Base-by-base conservation (phyloP, 2,329 filamentous ascomycete genomes). In the Elsinoe arachidis region DNA sequence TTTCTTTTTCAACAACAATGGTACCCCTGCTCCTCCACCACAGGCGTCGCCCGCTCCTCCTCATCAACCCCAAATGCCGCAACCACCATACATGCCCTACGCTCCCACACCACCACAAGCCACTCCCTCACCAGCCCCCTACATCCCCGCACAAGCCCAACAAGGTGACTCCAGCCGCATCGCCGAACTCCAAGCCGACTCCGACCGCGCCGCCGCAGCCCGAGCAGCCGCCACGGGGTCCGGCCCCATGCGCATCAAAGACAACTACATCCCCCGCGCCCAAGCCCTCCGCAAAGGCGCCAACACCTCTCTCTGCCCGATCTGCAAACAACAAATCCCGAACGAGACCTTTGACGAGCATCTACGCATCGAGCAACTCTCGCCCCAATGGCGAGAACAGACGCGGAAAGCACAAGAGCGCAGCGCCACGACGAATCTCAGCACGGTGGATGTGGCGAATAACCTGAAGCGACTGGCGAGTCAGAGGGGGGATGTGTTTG, bases 311-410 rank as follows among this genome's bases (percentile, higher is more conserved):
- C 77, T 95, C 58, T 97, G 92, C 70, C 91, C 91, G 58, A 96
- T 96, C 73, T 97, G 93, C 78, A 87, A 88, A 65, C 89, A 95
- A 74, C 84, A 88, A 64, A 90, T 96, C 59, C 89, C 90, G 6
- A 83, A 88, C 65, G 83, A 87, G 65, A 92, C 97, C 73, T 80
- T 96, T 63, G 88, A 93, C 60, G 85, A 92, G 62, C 92, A 97
- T 69, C 92, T 97, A 83, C 84, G 88, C 72, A 96, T 97, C 69
- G 92, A 97, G 73, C 80, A 96, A 47, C 81, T 96, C 59, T 92
- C 97, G 69, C 92, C 92, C 0, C 83, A 87, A 59, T 97, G 92
- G 91, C 95, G 95, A 70, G 91, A 96, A 69, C 91, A 97, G 70
- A 90, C 90, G 64, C 87, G 88, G 58, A 95, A 95, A 70, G 84